These are phyloP conservation scores for Aspergillus proliferans DNA, from an alignment of 2,329 filamentous ascomycete genomes.

Conservation along the genomic window DNA sequence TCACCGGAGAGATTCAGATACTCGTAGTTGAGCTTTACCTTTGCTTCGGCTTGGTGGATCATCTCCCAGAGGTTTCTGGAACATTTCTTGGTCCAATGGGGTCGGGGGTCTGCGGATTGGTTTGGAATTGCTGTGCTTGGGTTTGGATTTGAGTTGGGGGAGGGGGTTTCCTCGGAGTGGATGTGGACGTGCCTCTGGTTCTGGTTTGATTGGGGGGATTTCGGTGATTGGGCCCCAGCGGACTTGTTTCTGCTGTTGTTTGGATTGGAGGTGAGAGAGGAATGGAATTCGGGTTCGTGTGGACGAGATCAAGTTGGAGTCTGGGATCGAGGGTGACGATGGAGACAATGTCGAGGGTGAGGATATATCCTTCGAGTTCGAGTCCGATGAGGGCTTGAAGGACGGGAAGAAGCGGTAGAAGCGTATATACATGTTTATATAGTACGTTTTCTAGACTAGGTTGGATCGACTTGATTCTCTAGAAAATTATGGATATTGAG, in stretches of 20 bases:
- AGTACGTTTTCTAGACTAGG: not conserved
- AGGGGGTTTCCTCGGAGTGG: not conserved
- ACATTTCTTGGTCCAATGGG: constrained; percentile 8
- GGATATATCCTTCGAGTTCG: not conserved
- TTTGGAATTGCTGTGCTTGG: not conserved
- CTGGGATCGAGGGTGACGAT: not conserved
- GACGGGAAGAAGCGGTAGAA: not conserved
- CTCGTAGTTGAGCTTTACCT: constrained; percentile 6
- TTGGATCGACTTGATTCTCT: not conserved
- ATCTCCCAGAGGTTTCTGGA: constrained; percentile 8
- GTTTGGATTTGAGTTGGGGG: not conserved
- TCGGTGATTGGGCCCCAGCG: not conserved
- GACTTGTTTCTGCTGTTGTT: not conserved
- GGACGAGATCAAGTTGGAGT: no score
- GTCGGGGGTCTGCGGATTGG: constrained; percentile 12
- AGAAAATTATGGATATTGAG: not conserved
- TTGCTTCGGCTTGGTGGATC: constrained; percentile 1
- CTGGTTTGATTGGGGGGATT: not conserved
- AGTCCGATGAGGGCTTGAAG: not conserved
- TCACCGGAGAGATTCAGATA: constrained; percentile 1
- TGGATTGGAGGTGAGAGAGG: not conserved
- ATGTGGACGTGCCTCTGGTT: not conserved
- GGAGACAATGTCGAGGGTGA: not conserved
- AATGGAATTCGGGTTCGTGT: not conserved
- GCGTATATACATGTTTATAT: not conserved